Evolutionary conservation across 1,139 yeast genomes (phyloP), one percentile per base, ranked within the genome.

Genomic region (Geotrichum carabidarum): DNA sequence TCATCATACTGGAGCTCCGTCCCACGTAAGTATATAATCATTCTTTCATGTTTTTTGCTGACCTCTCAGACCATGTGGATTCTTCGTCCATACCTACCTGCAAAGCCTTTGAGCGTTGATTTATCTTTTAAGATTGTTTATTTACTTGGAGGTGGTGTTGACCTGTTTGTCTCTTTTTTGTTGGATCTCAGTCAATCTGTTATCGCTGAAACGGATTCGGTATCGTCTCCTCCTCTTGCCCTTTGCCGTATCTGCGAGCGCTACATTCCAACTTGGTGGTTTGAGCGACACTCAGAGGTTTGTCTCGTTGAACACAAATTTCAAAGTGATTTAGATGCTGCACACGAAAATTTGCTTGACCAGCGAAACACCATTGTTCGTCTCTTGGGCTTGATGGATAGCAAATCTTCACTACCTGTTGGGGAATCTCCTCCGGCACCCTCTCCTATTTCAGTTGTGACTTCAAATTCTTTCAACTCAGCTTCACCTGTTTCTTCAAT

Each of bases 221-320:
- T 86, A 0, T 95, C 96, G 0, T 78, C 82, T 34, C 96, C 95
- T 0, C 84, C 84, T 40, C 76, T 83, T 47, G 87, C 89, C 44
- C 73, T 91, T 41, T 94, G 99, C 68, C 78, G 96, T 51, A 90
- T 94, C 18, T 94, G 99, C 70, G 99, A 94, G 65, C 82, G 83
- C 32, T 80, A 80, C 51, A 82, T 91, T n/a, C 97, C 96, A 1
- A 89, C 93, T 1, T 94, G 99, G 99, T 93, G 95, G 84, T 76
- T 93, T 50, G 99, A 91, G 64, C 80, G 84, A 52, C 99, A 94
- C 70, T 84, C 94, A 1, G 95, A 90, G 65, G 74, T 87, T 52
- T 94, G 99, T 65, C 75, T 88, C 34, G 81, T 88, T 44, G 98
- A 90, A 66, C 96, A 90, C 69, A 79, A 85, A 62, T 81, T 86